Conservation (phyloP, 2,329 filamentous ascomycete species). For the Ascochyta viciae-villosae region DNA sequence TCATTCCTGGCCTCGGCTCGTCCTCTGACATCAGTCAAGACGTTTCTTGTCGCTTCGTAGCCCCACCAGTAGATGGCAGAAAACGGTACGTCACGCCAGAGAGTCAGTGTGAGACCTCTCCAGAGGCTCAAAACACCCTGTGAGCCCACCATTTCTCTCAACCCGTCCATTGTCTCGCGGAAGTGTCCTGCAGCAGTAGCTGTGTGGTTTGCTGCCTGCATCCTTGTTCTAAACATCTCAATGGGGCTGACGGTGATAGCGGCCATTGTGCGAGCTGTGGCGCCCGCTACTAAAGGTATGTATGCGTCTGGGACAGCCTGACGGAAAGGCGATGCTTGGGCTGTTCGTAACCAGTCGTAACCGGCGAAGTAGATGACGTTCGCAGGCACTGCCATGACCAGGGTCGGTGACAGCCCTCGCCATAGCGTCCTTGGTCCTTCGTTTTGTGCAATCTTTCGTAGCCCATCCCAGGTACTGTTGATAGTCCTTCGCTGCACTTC, state of each 20-base stretch:
- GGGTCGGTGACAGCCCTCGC: conserved; percentile 91
- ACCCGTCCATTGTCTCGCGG: conserved; percentile 75
- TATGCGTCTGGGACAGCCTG: conserved; percentile 66
- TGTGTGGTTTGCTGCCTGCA: conserved; percentile 73
- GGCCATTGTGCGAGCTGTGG: conserved; percentile 77
- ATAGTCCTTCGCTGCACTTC: conserved; percentile 84
- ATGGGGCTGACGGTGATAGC: conserved; percentile 87
- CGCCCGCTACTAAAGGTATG: conserved; percentile 80
- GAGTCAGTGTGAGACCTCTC: conserved; percentile 86
- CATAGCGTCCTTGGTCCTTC: conserved; percentile 88
- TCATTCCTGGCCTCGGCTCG: conserved; percentile 52
- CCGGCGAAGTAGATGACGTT: conserved; percentile 99
- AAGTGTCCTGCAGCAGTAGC: conserved; percentile 69
- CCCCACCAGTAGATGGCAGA: conserved; percentile 98
- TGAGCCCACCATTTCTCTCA: conserved; percentile 78
- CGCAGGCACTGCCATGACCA: conserved; percentile 90
- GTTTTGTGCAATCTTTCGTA: conserved; percentile 93
- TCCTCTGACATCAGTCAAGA: conserved; percentile 71
- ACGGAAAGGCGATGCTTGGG: conserved; percentile 74
- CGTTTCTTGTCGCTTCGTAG: conserved; percentile 82
- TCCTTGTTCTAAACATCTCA: conserved; percentile 90
- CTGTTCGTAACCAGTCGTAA: conserved; percentile 90
- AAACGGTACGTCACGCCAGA: conserved; percentile 97
- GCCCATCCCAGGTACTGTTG: conserved; percentile 87
- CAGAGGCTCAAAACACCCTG: conserved; percentile 85